Base-by-base conservation (phyloP, 2,329 filamentous ascomycete genomes). In the Apiospora pterosperma region DNA sequence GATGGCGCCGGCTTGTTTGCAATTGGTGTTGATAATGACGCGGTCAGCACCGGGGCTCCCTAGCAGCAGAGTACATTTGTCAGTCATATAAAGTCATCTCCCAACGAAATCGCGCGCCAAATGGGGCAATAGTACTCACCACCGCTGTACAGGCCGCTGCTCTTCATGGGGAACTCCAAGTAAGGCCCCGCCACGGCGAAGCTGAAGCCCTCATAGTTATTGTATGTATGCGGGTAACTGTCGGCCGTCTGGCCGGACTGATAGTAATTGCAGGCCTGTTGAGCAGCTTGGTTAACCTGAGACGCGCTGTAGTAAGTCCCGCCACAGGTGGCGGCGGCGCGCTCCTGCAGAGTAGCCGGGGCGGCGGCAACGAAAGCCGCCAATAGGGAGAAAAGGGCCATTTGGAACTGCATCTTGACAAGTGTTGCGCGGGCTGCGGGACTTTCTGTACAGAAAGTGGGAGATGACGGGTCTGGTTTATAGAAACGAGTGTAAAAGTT, bases 31-130 rank as follows among this genome's bases (percentile, higher is more conserved):
- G 78, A 92, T 87, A 11, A 91, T 75, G 62, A 91, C 86, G 61
- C 90, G 86, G 73, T 92, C 89, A 21, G 90, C 78, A 41, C 90
- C 89, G 1, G 90, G 90, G 1, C 82, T 84, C 23, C 86, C 87
- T 84, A 6, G 16, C 31, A 4, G 14, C 28, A 12, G 31, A 28
- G 7, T 5, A 63, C 34, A 69, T 41, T 25, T 52, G 41, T 66
- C 12, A 38, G 36, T 41, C 60, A 28, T 36, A 41, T 63, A 10
- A n/a, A 10, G 8, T n/a, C 10, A n/a, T 16, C 23, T 28, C 3
- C 44, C 23, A 48, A 31, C 14, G 3, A 11, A 25, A 16, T 55
- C 6, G 16, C 8, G 28, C 8, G 3, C n/a, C 21, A 34, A 1
- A 55, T 8, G 8, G 12, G 3, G 10, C 8, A 28, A 1, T 5